These are phyloP conservation scores for Wickerhamiella bombiphila DNA, from an alignment of 805 yeast species.

Conservation along the genomic window DNA sequence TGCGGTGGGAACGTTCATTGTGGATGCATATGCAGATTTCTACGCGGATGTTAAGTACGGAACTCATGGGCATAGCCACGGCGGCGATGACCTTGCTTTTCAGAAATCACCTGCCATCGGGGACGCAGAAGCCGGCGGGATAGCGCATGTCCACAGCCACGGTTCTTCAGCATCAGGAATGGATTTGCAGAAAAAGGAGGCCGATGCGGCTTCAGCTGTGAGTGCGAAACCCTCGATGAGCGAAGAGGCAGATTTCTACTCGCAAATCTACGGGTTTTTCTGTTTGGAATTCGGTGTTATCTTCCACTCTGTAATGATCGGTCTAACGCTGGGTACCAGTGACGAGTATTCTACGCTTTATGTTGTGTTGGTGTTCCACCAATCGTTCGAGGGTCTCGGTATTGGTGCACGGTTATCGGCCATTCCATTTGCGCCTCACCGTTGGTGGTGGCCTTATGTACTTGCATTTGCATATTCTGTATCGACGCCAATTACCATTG, in stretches of 20 bases:
- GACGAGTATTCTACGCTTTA: conserved; percentile 52
- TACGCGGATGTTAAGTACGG: conserved; percentile 23
- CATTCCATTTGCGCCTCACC: conserved; percentile 37
- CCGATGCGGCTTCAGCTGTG: conserved; percentile 2
- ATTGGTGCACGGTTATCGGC: conserved; percentile 55
- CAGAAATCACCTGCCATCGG: conserved; percentile 1
- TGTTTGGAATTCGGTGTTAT: conserved; percentile 59
- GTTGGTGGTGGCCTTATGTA: conserved; percentile 37
- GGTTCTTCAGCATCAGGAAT: not conserved
- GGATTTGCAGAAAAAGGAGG: not conserved
- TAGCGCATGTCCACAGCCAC: conserved; percentile 5
- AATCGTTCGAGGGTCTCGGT: conserved; percentile 67
- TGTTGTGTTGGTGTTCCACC: conserved; percentile 57
- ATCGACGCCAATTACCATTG: conserved; percentile 55
- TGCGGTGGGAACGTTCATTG: conserved; percentile 31
- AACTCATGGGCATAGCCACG: conserved; percentile 13
- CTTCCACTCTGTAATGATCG: conserved; percentile 64
- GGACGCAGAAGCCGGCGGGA: not conserved
- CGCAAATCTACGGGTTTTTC: conserved; percentile 33
- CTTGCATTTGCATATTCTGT: conserved; percentile 38
- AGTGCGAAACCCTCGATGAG: conserved; percentile 25
- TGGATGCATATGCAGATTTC: conserved; percentile 35
- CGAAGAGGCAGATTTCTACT: conserved; percentile 14
- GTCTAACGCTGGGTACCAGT: conserved; percentile 48
- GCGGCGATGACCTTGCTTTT: conserved; percentile 3